phyloP scores from a whole-genome alignment of 441 rosid species.

The Pelargonium fulgidum region DNA sequence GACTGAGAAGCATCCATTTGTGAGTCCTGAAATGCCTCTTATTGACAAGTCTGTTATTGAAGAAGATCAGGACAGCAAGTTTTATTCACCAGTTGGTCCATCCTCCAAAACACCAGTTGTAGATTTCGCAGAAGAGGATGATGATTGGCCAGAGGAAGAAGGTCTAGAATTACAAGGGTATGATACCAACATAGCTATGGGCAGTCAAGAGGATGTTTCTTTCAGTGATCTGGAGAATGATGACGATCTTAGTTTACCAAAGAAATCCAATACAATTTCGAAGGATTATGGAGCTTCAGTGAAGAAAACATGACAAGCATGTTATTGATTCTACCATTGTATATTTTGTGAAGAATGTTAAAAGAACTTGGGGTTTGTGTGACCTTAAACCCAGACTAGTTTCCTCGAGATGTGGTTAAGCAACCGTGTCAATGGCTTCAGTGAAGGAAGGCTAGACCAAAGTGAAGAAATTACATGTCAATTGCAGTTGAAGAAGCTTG shows the following conservation, averaged over 20 bases:
- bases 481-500: background rate
- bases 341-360: background rate
- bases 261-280: constrained; percentile 31
- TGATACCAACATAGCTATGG: background rate
- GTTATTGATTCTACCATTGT: too few species aligned
- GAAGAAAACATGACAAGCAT: background rate
- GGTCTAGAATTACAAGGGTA: background rate
- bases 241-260: constrained; percentile 33
- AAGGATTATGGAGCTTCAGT: background rate
- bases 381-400: background rate
- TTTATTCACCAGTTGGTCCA: constrained; percentile 21
- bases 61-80: constrained; percentile 34
- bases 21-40: constrained; percentile 30
- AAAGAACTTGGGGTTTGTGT: background rate
- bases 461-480: background rate
- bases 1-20: constrained; percentile 30
- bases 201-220: constrained; percentile 54
- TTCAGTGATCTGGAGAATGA: constrained; percentile 67
- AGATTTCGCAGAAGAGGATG: constrained; percentile 36
- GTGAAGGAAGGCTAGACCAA: background rate
- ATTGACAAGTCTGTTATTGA: constrained; percentile 43
- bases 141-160: constrained; percentile 31
- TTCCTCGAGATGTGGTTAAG: background rate
- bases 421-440: background rate
- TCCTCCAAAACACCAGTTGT: constrained; percentile 35